These are phyloP conservation scores for Apophysomyces ossiformis DNA, from an alignment of 371 early-diverging fungal genomes.

Conservation along the genomic window DNA sequence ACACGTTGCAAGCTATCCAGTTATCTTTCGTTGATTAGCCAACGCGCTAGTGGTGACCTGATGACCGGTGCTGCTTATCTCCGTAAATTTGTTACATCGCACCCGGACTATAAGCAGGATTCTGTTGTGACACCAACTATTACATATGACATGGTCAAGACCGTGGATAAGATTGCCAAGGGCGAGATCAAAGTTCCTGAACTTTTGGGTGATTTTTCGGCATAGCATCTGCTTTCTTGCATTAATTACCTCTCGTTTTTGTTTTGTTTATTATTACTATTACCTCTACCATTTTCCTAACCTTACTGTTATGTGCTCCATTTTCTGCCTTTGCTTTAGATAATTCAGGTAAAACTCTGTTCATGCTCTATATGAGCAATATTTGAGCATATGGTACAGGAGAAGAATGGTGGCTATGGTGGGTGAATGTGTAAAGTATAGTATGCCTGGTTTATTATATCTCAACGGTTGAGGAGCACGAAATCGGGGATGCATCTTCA, in stretches of 20 bases:
- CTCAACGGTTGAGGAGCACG: background rate
- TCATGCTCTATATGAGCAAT: background rate
- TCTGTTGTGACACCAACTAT: conserved; percentile 85
- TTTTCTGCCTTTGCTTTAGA: background rate
- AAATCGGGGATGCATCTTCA: conserved; percentile 8
- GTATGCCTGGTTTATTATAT: background rate
- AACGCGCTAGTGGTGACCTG: conserved; percentile 80
- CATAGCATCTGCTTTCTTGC: conserved; percentile 17
- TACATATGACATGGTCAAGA: conserved; percentile 85
- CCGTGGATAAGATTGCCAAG: conserved; percentile 69
- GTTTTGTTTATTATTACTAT: background rate
- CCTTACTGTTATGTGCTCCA: background rate
- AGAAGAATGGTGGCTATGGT: background rate
- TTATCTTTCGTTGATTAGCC: conserved; percentile 85
- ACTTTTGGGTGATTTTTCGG: conserved; percentile 48
- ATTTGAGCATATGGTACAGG: background rate
- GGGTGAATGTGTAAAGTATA: background rate
- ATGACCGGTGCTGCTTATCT: conserved; percentile 94
- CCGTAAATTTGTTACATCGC: conserved; percentile 87
- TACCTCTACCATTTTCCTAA: background rate
- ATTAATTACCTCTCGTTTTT: background rate
- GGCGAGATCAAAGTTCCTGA: conserved; percentile 67
- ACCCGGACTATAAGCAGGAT: conserved; percentile 93
- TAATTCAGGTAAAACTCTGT: background rate
- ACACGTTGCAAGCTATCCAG: conserved; percentile 69